phyloP scores from a whole-genome alignment of 768 basidiomycete genomes.

The Boletus fagicola region DNA sequence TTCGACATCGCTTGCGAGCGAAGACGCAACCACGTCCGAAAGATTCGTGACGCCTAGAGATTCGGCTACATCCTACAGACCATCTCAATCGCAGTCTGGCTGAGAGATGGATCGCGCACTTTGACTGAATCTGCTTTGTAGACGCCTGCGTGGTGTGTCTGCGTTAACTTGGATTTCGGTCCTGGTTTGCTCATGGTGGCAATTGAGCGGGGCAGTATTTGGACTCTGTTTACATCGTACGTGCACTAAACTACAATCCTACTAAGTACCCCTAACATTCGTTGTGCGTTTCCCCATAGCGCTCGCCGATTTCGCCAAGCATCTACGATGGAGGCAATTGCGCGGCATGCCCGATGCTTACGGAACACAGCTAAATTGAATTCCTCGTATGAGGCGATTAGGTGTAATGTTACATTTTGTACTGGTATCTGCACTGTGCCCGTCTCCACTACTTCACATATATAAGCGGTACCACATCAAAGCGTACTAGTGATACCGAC shows the following conservation, averaged over 20 bases:
- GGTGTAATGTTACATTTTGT: neutral
- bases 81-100: constrained; percentile 7
- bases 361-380: neutral
- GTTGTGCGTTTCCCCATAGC: neutral
- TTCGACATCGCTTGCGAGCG: constrained; percentile 94
- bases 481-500: constrained; percentile 8
- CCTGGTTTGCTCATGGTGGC: constrained; percentile 40
- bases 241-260: too few species aligned
- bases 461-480: neutral
- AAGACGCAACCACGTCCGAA: constrained; percentile 73
- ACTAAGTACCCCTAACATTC: neutral
- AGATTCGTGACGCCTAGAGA: constrained; percentile 74
- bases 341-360: neutral
- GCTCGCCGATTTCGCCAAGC: neutral
- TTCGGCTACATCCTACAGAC: constrained; percentile 83
- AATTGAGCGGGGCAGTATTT: neutral
- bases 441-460: neutral
- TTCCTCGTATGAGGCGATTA: neutral
- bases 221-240: neutral
- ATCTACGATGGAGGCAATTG: neutral
- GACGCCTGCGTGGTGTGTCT: constrained; percentile 54
- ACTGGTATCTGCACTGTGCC: neutral
- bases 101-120: constrained; percentile 36
- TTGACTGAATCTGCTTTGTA: constrained; percentile 65
- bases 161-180: constrained; percentile 46